Evolutionary conservation across 2,329 filamentous ascomycete genomes (phyloP).

Genomic region (Fusarium concolor): DNA sequence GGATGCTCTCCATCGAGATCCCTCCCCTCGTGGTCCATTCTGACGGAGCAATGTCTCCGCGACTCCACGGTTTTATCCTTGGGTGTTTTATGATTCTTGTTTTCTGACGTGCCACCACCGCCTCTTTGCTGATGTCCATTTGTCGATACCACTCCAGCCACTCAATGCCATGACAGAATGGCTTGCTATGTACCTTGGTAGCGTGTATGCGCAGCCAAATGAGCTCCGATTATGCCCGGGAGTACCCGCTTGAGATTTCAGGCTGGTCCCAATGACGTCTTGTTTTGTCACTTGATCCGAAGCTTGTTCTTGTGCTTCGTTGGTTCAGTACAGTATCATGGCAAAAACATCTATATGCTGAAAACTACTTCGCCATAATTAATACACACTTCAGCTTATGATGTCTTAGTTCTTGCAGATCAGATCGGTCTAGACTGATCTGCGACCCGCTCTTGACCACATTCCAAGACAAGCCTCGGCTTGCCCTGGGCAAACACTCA

Average conservation of each 20-base stretch:
- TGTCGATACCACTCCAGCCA: slow-evolving; percentile 1
- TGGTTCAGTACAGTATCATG: not conserved
- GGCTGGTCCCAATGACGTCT: not conserved
- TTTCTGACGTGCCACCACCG: slow-evolving; percentile 20
- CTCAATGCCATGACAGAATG: slow-evolving; percentile 12
- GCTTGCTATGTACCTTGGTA: not conserved
- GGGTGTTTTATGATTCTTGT: slow-evolving; percentile 1
- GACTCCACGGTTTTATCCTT: not conserved
- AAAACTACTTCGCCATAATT: slow-evolving; percentile 19
- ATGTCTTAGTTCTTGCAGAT: slow-evolving; percentile 7
- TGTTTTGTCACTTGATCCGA: not conserved
- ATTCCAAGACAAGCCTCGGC: not conserved
- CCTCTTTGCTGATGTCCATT: slow-evolving; percentile 7
- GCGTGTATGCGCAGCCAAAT: not conserved
- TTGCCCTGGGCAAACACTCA: not conserved
- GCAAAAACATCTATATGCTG: not conserved
- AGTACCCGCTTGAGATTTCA: slow-evolving; percentile 18
- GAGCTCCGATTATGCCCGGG: slow-evolving; percentile 1
- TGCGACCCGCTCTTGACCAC: not conserved
- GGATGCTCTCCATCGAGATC: slow-evolving; percentile 36
- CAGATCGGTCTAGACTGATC: slow-evolving; percentile 9
- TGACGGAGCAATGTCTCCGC: slow-evolving; percentile 35
- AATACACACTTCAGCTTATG: not conserved
- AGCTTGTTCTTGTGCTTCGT: slow-evolving; percentile 9
- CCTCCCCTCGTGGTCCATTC: slow-evolving; percentile 20